Base-by-base conservation (phyloP, 2,329 filamentous ascomycete genomes). In the Juglanconis sp. region DNA sequence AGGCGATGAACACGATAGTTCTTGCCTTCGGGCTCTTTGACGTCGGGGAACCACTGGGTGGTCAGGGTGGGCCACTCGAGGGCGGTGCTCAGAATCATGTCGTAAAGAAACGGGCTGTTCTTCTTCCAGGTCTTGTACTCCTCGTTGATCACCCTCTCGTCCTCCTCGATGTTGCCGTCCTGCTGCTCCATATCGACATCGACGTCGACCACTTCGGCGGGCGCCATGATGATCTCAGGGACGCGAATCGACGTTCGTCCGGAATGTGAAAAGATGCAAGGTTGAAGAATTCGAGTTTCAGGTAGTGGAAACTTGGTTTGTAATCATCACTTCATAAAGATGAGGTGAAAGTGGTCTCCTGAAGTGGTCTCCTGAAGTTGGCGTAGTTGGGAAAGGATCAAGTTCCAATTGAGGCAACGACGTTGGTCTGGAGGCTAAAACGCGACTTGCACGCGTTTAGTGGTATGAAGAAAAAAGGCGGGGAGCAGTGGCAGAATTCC, bases 101-200 rank as follows among this genome's bases (percentile, higher is more conserved):
- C 95, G 75, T 99, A 99, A 68, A 99, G 89, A 72, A 98, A 98
- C 3, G 95, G 93, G 66, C 91, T 92, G 77, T 99, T 99, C 82
- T 99, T 99, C 83, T 99, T 99, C 95, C 95, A 99, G 66, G 94
- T 97, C 76, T 99, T 99, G 85, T 99, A 99, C 75, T 99, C 95
- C 80, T 99, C 95, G 68, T 98, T 98, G 77, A 98, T 92, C 63
- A 96, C 82, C 77, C 96, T 92, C 76, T 96, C 89, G 71, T 91
- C 87, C 67, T 85, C 77, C 71, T 90, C 82, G 72, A 9, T 15
- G 7, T 88, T 82, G 61, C 90, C 87, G 56, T 91, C 89, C 61
- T 92, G 88, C 63, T 86, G 82, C 51, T 81, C 76, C 75, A 81
- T 76, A 42, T 77, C 76, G 68, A 78, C 81, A 56, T 83, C 81